A percentile compares a stretch with the other conserved stretches of the same genome.
phyloP scores from a whole-genome alignment of 345 rosid genomes.

The Euphorbia tirucalli region DNA sequence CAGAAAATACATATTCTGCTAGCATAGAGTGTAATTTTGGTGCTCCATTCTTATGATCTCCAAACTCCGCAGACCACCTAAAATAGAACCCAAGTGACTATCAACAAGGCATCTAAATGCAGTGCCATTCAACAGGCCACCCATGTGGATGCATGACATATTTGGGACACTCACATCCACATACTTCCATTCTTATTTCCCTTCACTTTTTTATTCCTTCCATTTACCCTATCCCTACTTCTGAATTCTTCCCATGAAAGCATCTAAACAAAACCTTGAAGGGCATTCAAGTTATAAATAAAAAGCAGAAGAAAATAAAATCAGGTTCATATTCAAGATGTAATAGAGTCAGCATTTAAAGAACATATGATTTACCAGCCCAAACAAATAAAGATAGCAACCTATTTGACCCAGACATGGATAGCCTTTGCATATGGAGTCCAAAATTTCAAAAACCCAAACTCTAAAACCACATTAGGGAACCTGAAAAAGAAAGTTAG shows the following conservation, averaged over 20 bases:
- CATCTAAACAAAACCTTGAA: not conserved
- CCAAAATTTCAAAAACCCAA: not conserved
- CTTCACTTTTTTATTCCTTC: not conserved
- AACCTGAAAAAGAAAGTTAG: not conserved
- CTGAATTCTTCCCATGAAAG: not conserved
- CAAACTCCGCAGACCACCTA: slow-evolving; percentile 93
- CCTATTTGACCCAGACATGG: not conserved
- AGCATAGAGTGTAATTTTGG: slow-evolving; percentile 82
- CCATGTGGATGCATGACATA: not conserved
- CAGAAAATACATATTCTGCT: slow-evolving; percentile 80
- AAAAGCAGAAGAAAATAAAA: not conserved
- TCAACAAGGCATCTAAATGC: slow-evolving; percentile 8
- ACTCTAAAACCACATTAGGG: not conserved
- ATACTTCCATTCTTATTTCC: not conserved
- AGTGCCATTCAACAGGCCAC: not conserved
- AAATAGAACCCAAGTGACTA: slow-evolving; percentile 20
- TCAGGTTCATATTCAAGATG: not conserved
- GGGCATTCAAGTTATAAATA: not conserved
- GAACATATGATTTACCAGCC: not conserved
- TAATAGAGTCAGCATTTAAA: not conserved
- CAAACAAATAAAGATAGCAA: not conserved
- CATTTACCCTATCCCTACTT: not conserved
- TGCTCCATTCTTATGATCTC: slow-evolving; percentile 61
- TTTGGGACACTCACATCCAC: not conserved
- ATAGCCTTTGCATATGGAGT: not conserved